phyloP scores from a whole-genome alignment of 176 grass and related monocot genomes.

The Rhynchospora breviuscula region DNA sequence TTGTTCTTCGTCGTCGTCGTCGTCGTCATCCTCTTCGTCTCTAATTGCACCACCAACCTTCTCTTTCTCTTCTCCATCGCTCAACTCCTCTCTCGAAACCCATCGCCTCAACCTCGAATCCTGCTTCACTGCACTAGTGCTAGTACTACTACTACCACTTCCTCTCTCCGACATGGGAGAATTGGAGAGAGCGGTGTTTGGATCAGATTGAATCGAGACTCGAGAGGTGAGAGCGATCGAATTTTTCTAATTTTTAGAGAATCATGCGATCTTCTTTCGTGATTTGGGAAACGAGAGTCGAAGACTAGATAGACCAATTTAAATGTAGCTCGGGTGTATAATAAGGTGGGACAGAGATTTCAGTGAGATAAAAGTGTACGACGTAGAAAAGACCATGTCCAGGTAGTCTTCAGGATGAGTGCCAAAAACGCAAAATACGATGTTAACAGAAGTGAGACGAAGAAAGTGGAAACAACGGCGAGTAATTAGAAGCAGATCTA shows the following conservation, averaged over 20 bases:
- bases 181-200: background rate
- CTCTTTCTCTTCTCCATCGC: constrained; percentile 13
- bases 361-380: background rate
- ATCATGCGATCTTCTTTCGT: background rate
- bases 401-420: background rate
- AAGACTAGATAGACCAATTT: background rate
- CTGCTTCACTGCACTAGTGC: constrained; percentile 30
- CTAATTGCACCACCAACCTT: background rate
- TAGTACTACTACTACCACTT: constrained; percentile 1
- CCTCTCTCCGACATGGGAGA: constrained; percentile 29
- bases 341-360: background rate
- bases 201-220: constrained; percentile 3
- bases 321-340: background rate
- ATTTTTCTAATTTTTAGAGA: background rate
- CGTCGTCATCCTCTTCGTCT: constrained; percentile 33
- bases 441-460: background rate
- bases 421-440: background rate
- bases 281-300: background rate
- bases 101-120: constrained; percentile 55
- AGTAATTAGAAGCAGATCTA: background rate
- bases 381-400: background rate
- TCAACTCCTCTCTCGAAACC: constrained; percentile 61
- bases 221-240: background rate
- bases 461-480: background rate
- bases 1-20: constrained; percentile 18